Base-by-base conservation (phyloP, 805 yeast genomes). In the Vanderwaltozyma verrucispora region DNA sequence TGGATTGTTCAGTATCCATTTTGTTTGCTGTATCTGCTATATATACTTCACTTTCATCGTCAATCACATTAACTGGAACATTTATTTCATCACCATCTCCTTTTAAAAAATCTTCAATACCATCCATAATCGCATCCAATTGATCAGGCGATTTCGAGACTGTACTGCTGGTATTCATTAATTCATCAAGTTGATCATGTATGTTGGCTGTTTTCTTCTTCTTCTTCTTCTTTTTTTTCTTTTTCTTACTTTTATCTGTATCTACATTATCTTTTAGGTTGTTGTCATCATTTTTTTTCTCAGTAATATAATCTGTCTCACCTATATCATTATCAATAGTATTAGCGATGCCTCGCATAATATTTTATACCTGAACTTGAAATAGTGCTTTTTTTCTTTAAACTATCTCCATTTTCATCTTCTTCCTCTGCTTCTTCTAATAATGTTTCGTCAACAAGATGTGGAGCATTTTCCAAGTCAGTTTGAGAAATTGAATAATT, bases 401-500 rank as follows among this genome's bases (percentile, higher is more conserved):
- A 40, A 16, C 38, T 46, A 16, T 49, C 45, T 36, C 41, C 42
- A 27, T 41, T 43, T 33, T 45, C 48, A 27, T 50, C 54, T 24
- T 35, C 44, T 21, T 49, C 42, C 19, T 50, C 46, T 24, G 47
- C 50, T 28, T 31, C 35, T 32, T 50, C 54, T 18, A 38, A 42
- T 28, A 38, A 26, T 21, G 47, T 40, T 33, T 49, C 47, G 21
- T 45, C 41, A 33, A 47, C 50, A 28, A 50, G 46, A 36, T 50
- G 51, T 13, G 57, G 50, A 7, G 54, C 57, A 34, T 43, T 48
- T 36, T 51, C 50, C 33, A 51, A 38, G 36, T 51, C 59, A 16
- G 46, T 45, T 36, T 48, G 52, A 4, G 60, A 52, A 19, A 53
- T 55, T 19, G 53, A 43, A 39, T 55, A 55, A 37, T 54, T 53